A percentile compares a stretch with the other conserved stretches of the same genome.
Evolutionary conservation across 2,329 filamentous ascomycete species (phyloP).

Genomic region (Hypoxylon sp.): DNA sequence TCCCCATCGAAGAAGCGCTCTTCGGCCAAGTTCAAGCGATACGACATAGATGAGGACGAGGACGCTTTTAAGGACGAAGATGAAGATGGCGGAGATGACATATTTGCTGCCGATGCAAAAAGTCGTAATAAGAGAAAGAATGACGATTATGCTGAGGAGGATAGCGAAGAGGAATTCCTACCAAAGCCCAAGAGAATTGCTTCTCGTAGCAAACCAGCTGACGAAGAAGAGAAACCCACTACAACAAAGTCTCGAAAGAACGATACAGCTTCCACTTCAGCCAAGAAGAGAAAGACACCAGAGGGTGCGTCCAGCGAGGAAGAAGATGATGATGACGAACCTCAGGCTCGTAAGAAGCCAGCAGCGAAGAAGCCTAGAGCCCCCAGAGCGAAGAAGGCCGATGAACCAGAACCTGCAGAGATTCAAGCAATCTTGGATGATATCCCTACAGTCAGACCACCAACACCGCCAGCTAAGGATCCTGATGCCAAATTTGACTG

Average conservation of each 20-base stretch:
- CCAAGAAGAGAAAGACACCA: constrained; percentile 71
- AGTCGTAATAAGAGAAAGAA: constrained; percentile 75
- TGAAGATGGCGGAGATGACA: constrained; percentile 81
- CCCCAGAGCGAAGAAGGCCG: constrained; percentile 73
- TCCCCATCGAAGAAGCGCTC: constrained; percentile 59
- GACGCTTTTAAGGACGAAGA: constrained; percentile 75
- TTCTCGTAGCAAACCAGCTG: constrained; percentile 58
- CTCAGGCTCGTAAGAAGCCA: constrained; percentile 63
- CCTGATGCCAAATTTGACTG: constrained; percentile 84
- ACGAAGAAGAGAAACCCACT: constrained; percentile 51
- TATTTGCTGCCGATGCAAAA: constrained; percentile 81
- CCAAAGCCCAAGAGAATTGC: constrained; percentile 72
- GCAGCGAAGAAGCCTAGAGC: constrained; percentile 70
- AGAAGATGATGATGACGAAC: constrained; percentile 68
- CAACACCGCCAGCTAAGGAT: constrained; percentile 82
- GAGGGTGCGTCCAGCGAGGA: constrained; percentile 69
- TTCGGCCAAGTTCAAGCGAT: constrained; percentile 58
- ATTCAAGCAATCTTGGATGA: constrained; percentile 89
- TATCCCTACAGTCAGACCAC: constrained; percentile 85
- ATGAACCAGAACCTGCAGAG: constrained; percentile 74
- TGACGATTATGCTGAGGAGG: constrained; percentile 81
- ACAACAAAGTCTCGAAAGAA: constrained; percentile 52
- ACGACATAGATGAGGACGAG: constrained; percentile 63
- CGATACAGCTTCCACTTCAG: constrained; percentile 49
- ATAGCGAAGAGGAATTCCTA: constrained; percentile 77